Conservation (phyloP, 2,329 filamentous ascomycete species). For the Cladorrhinum sp. region DNA sequence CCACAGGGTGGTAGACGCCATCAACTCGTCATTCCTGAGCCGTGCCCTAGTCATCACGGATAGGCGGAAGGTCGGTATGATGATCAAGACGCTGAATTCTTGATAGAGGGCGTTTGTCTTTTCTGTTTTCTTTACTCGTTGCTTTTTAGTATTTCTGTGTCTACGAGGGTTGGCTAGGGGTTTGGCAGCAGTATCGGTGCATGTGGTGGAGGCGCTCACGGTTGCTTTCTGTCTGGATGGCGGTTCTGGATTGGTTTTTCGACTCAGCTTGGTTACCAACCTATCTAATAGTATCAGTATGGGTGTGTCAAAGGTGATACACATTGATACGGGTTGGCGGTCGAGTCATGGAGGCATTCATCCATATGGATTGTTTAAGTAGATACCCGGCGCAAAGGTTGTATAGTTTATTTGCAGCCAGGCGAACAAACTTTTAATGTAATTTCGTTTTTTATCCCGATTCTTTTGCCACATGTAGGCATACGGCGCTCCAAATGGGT, state of each 20-base stretch:
- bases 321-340: not conserved
- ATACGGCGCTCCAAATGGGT: no score
- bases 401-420: not conserved
- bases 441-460: not conserved
- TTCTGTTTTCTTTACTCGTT: not conserved
- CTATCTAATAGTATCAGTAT: not conserved
- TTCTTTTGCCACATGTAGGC: not conserved
- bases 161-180: not conserved
- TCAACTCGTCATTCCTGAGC: conserved; percentile 65
- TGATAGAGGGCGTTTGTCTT: conserved; percentile 29
- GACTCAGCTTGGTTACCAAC: conserved; percentile 2
- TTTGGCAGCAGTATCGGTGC: not conserved
- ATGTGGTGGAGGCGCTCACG: not conserved
- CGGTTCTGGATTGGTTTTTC: not conserved
- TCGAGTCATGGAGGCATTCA: no score
- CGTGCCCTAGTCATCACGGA: conserved; percentile 68
- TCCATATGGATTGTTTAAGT: no score
- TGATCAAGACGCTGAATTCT: conserved; percentile 64
- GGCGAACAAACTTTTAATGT: not conserved
- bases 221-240: not conserved
- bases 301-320: not conserved
- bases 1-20: conserved; percentile 73
- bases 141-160: not conserved
- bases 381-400: not conserved
- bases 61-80: conserved; percentile 64